Conservation (phyloP, 495 filamentous ascomycete species). For the Hyaloscypha bicolor region DNA sequence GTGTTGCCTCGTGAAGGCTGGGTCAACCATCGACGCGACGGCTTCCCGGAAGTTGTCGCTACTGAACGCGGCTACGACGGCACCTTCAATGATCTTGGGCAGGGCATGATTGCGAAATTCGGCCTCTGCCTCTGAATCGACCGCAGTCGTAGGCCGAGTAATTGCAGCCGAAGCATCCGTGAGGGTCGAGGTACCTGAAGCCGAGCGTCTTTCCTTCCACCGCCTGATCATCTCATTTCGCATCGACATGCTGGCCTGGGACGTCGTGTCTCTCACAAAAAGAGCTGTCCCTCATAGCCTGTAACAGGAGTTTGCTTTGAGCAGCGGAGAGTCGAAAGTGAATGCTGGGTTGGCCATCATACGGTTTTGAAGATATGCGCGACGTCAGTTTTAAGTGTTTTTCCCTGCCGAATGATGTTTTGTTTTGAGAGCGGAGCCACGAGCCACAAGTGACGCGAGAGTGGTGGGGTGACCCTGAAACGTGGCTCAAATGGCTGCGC, state of each 20-base stretch:
- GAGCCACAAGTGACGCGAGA: not conserved
- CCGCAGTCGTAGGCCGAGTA: not conserved
- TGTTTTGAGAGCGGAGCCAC: not conserved
- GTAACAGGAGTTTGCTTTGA: not conserved
- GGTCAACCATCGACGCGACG: constrained; percentile 4
- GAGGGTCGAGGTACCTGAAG: not conserved
- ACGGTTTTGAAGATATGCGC: not conserved
- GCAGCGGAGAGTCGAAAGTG: not conserved
- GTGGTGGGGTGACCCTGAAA: not conserved
- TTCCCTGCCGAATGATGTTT: not conserved
- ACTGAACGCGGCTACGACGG: constrained; percentile 8
- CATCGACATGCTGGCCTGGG: not conserved
- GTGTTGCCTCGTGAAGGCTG: constrained; percentile 6
- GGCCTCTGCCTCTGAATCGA: not conserved
- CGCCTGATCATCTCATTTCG: constrained; percentile 1
- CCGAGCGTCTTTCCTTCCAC: not conserved
- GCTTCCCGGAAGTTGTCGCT: constrained; percentile 11
- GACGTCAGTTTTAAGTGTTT: not conserved
- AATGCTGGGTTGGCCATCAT: not conserved
- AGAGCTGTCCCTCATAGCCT: not conserved
- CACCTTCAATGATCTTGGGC: constrained; percentile 9
- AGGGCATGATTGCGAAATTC: constrained; percentile 9
- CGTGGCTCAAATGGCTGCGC: not conserved
- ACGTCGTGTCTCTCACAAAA: not conserved
- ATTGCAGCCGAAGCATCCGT: not conserved